A percentile compares a stretch with the other conserved stretches of the same genome.
These are phyloP conservation scores for Paraphysoderma sedebokerense DNA, from an alignment of 371 early-diverging fungal species.

Conservation along the genomic window DNA sequence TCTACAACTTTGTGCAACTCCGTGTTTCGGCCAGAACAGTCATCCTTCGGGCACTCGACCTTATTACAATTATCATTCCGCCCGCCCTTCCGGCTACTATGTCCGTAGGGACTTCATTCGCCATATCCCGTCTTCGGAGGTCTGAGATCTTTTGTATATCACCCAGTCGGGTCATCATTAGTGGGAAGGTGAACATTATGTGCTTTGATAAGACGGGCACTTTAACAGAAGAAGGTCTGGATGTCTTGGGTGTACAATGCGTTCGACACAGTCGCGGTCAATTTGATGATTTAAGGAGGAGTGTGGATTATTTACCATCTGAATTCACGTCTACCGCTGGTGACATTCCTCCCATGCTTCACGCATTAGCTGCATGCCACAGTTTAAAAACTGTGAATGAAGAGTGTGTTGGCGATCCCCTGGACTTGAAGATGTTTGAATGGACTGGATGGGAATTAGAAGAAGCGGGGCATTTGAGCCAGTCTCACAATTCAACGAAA, in stretches of 20 bases:
- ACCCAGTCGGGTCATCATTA: conserved; percentile 85
- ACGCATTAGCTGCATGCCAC: conserved; percentile 93
- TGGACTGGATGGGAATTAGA: conserved; percentile 84
- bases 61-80: conserved; percentile 90
- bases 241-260: conserved; percentile 73
- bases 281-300: background rate
- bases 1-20: conserved; percentile 69
- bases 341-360: conserved; percentile 20
- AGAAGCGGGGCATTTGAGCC: conserved; percentile 35
- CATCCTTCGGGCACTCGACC: conserved; percentile 70
- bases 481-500: background rate
- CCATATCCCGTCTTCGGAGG: conserved; percentile 65
- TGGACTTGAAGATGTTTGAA: conserved; percentile 98
- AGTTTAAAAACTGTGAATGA: conserved; percentile 81
- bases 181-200: conserved; percentile 90
- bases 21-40: conserved; percentile 49
- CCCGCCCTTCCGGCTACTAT: conserved; percentile 95
- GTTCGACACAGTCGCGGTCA: background rate
- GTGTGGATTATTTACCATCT: too few species aligned
- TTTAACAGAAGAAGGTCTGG: conserved; percentile 94
- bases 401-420: conserved; percentile 82
- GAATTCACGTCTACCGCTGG: too few species aligned
- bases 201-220: conserved; percentile 99
- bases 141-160: conserved; percentile 85
- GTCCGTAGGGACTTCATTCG: conserved; percentile 90